These are phyloP conservation scores for Abelmoschus esculentus DNA, from an alignment of 345 rosid species.

Conservation along the genomic window DNA sequence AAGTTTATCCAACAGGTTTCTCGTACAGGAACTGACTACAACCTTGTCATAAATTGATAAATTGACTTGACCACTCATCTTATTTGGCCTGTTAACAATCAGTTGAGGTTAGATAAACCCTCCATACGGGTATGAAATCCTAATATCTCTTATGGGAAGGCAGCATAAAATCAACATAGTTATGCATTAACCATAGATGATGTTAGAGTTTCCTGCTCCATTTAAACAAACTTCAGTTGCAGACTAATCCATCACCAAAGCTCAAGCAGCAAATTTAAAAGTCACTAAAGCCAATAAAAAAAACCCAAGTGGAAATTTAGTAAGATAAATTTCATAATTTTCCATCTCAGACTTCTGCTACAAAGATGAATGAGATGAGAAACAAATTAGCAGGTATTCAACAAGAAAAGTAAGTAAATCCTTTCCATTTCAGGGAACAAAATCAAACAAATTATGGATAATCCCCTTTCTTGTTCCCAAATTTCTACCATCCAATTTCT, in stretches of 20 bases:
- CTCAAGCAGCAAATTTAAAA: slow-evolving; percentile 2
- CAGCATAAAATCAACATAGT: neutral
- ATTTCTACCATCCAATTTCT: neutral
- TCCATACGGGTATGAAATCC: neutral
- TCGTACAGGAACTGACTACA: neutral
- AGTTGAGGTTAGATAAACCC: neutral
- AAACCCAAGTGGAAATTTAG: neutral
- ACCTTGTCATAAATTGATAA: neutral
- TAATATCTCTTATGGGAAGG: neutral
- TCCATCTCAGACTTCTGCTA: neutral
- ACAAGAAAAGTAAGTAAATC: neutral
- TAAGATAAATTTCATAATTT: neutral
- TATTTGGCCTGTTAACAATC: slow-evolving; percentile 6
- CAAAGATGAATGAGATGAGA: neutral
- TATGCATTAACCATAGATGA: neutral
- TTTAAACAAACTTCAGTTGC: neutral
- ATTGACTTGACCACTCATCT: neutral
- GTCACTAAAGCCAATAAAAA: neutral
- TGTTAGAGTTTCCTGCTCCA: neutral
- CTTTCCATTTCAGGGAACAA: neutral
- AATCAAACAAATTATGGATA: neutral
- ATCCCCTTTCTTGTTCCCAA: neutral
- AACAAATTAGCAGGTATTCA: neutral
- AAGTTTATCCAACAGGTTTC: neutral
- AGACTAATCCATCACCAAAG: neutral